Percentiles rank a stretch among this genome's conserved stretches.
These are phyloP conservation scores for Penicillium simplicissimum DNA, from an alignment of 495 filamentous ascomycete species.

Conservation along the genomic window DNA sequence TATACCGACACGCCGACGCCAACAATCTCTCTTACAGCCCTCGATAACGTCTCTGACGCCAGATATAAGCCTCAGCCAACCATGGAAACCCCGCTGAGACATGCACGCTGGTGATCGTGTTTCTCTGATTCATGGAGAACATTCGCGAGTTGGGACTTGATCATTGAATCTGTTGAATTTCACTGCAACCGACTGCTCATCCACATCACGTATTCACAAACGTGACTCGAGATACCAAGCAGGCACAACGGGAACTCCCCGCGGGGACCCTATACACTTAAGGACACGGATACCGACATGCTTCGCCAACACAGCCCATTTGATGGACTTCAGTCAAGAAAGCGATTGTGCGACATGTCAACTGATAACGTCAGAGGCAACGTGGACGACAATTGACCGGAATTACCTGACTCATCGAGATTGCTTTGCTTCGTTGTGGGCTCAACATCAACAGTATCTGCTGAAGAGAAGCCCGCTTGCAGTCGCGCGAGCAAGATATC, in stretches of 20 bases:
- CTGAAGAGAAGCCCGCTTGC: neutral
- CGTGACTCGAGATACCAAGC: neutral
- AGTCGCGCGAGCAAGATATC: neutral
- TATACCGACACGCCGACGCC: neutral
- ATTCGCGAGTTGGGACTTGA: neutral
- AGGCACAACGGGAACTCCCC: neutral
- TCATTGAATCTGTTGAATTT: neutral
- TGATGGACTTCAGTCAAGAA: no score
- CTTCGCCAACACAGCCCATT: no score
- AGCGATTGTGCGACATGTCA: no score
- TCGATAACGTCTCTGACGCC: neutral
- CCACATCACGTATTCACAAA: neutral
- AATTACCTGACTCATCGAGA: neutral
- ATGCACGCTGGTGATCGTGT: no score
- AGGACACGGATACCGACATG: no score
- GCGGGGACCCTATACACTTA: no score
- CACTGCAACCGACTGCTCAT: neutral
- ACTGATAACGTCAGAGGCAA: no score
- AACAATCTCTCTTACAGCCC: neutral
- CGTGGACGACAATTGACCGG: neutral
- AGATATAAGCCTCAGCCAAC: neutral
- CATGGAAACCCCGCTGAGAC: no score
- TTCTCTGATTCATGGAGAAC: neutral
- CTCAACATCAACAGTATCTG: neutral
- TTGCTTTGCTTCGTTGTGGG: neutral